These are phyloP conservation scores for Neospermospora avenae DNA, from an alignment of 2,329 filamentous ascomycete genomes.

Conservation along the genomic window DNA sequence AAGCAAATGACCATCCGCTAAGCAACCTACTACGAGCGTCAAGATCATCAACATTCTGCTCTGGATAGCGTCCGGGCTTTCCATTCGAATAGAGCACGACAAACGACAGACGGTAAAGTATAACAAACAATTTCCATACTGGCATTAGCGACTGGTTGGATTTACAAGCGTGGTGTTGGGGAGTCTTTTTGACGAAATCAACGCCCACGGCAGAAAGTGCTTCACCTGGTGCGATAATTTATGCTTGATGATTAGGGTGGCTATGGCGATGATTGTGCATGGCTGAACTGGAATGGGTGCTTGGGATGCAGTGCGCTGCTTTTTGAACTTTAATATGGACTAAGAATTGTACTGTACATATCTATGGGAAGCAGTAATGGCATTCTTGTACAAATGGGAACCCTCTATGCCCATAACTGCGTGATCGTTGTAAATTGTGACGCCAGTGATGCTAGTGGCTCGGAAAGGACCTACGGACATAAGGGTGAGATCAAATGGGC, in stretches of 20 bases:
- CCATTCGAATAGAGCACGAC: neutral
- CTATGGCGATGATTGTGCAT: conserved; percentile 22
- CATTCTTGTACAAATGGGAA: no score
- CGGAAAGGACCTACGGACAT: no score
- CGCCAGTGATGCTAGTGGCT: no score
- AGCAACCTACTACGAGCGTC: conserved; percentile 28
- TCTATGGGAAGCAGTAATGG: neutral
- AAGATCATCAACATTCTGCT: conserved; percentile 18
- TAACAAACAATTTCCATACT: conserved; percentile 36
- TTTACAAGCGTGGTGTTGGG: conserved; percentile 53
- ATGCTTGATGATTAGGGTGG: conserved; percentile 30
- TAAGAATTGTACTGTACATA: neutral
- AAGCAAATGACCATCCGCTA: conserved; percentile 96
- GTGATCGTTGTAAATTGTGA: no score
- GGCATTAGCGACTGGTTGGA: conserved; percentile 42
- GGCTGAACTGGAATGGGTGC: neutral
- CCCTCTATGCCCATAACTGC: no score
- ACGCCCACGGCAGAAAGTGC: conserved; percentile 49
- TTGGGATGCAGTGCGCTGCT: no score
- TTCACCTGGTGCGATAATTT: conserved; percentile 37
- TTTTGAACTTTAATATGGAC: neutral
- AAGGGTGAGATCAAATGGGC: no score
- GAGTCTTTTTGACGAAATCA: conserved; percentile 40
- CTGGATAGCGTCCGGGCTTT: conserved; percentile 28
- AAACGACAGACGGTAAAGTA: conserved; percentile 35